phyloP scores from a whole-genome alignment of 2,329 filamentous ascomycete genomes.

The Mollisia scopiformis region DNA sequence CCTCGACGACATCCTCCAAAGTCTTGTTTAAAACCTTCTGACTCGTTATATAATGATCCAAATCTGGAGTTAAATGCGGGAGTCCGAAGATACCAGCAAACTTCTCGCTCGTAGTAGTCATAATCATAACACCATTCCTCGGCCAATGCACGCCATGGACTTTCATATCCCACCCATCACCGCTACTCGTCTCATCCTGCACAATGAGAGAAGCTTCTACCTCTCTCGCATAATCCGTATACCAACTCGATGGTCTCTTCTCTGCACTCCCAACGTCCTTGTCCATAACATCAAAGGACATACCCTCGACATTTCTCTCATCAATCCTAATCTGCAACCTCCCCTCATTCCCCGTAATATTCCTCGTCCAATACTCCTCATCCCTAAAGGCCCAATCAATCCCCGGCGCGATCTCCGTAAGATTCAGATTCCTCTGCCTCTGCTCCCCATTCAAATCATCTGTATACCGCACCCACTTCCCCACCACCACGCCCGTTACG shows the following conservation, averaged over 20 bases:
- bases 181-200: slow-evolving; percentile 69
- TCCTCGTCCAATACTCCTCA: slow-evolving; percentile 68
- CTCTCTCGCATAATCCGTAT: slow-evolving; percentile 57
- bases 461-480: slow-evolving; percentile 35
- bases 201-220: slow-evolving; percentile 72
- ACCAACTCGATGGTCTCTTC: background rate
- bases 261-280: background rate
- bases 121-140: slow-evolving; percentile 74
- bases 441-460: slow-evolving; percentile 27
- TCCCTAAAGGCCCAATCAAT: slow-evolving; percentile 64
- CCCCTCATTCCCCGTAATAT: slow-evolving; percentile 75
- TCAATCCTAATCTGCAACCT: slow-evolving; percentile 71
- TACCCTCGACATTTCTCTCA: slow-evolving; percentile 40
- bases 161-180: slow-evolving; percentile 77
- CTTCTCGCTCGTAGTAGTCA: slow-evolving; percentile 92
- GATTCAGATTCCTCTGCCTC: slow-evolving; percentile 54
- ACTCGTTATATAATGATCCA: slow-evolving; percentile 56
- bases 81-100: slow-evolving; percentile 90
- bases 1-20: slow-evolving; percentile 67
- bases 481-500: slow-evolving; percentile 37
- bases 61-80: slow-evolving; percentile 75
- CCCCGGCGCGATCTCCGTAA: slow-evolving; percentile 65
- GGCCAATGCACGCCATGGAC: slow-evolving; percentile 87
- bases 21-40: slow-evolving; percentile 73
- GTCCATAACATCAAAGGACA: background rate